Conservation (phyloP, 202 grass and related monocot genomes). For the Setaria italica region DNA sequence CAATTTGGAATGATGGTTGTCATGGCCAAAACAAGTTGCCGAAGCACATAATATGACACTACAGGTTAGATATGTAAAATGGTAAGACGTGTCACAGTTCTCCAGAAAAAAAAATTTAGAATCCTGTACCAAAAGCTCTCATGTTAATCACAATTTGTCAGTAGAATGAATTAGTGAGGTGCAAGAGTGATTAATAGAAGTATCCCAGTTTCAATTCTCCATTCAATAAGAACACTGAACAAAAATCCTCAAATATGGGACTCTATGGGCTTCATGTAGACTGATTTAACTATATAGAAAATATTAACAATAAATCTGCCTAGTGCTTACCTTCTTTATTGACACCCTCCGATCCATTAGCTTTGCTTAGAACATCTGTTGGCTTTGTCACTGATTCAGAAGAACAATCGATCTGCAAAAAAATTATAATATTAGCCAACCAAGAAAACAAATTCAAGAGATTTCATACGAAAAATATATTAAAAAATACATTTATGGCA, state of each 20-base stretch:
- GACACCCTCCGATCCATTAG: conserved; percentile 39
- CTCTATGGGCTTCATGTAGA: neutral
- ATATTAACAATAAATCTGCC: neutral
- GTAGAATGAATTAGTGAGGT: neutral
- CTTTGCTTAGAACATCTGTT: conserved; percentile 59
- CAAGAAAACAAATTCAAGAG: conserved; percentile 29
- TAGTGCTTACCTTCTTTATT: conserved; percentile 56
- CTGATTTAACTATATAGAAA: neutral
- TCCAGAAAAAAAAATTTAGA: neutral
- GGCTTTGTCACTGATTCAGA: conserved; percentile 42
- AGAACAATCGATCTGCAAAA: conserved; percentile 43
- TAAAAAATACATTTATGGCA: conserved; percentile 13
- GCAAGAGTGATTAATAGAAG: neutral
- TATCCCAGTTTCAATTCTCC: neutral
- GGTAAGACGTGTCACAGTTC: neutral
- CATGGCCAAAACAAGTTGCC: conserved; percentile 8
- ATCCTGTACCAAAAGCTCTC: neutral
- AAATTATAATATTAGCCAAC: neutral
- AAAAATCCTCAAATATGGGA: conserved; percentile 2
- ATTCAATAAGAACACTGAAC: neutral
- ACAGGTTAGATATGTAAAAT: neutral
- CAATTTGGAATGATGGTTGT: neutral
- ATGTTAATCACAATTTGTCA: neutral
- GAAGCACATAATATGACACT: neutral
- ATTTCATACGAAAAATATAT: conserved; percentile 27